A percentile compares a stretch with the other conserved stretches of the same genome.
These are phyloP conservation scores for Mucor racemosus DNA, from an alignment of 371 early-diverging fungal species.

Conservation along the genomic window DNA sequence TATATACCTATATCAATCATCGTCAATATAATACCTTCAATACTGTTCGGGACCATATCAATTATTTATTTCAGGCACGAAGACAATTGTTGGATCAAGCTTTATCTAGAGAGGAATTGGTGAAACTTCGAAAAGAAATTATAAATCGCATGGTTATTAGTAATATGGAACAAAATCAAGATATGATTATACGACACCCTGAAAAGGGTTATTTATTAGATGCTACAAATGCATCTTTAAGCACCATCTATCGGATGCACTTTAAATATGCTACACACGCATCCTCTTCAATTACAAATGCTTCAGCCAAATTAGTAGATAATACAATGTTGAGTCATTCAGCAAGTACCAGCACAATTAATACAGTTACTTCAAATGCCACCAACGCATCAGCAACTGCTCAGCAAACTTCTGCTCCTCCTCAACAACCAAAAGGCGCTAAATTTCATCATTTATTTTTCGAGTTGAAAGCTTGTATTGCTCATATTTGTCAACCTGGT, in stretches of 20 bases:
- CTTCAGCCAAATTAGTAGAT: neutral
- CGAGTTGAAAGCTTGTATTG: conserved; percentile 69
- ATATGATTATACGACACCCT: conserved; percentile 68
- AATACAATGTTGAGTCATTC: neutral
- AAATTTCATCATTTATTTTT: conserved; percentile 62
- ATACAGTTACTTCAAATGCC: neutral
- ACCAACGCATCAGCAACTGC: neutral
- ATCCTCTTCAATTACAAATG: neutral
- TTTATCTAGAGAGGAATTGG: conserved; percentile 64
- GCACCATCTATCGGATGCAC: conserved; percentile 64
- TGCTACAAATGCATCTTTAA: conserved; percentile 59
- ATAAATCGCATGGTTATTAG: conserved; percentile 62
- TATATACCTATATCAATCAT: conserved; percentile 58
- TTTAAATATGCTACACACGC: conserved; percentile 43
- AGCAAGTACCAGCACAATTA: conserved; percentile 1
- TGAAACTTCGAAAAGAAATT: conserved; percentile 61
- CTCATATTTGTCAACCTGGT: conserved; percentile 68
- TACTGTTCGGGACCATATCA: conserved; percentile 59
- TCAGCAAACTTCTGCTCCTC: neutral
- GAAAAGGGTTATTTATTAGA: conserved; percentile 68
- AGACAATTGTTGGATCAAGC: conserved; percentile 72
- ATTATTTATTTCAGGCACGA: conserved; percentile 66
- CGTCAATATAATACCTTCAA: conserved; percentile 64
- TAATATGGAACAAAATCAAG: conserved; percentile 60
- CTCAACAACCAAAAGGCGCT: conserved; percentile 33